phyloP scores from a whole-genome alignment of 2,329 filamentous ascomycete species.

The Mariannaea elegans region DNA sequence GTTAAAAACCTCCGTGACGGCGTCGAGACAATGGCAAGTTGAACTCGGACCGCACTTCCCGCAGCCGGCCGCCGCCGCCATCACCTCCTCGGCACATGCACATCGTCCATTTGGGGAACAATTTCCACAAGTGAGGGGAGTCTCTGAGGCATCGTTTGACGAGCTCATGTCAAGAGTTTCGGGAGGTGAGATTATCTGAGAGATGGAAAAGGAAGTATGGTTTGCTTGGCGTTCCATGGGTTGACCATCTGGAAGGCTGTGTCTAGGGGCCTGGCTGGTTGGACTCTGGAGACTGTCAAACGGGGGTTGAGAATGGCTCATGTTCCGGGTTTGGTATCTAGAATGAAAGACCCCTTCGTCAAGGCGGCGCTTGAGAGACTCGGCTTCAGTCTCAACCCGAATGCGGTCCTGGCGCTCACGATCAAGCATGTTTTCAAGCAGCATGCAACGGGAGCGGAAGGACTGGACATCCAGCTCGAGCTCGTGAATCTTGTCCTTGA shows the following conservation, averaged over 20 bases:
- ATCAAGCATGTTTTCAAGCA: constrained; percentile 70
- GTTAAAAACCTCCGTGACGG: constrained; percentile 62
- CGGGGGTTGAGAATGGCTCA: constrained; percentile 39
- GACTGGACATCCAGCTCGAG: constrained; percentile 74
- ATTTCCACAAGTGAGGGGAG: constrained; percentile 61
- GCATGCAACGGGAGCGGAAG: constrained; percentile 68
- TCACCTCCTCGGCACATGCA: constrained; percentile 67
- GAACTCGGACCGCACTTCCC: constrained; percentile 70
- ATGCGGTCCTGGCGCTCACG: constrained; percentile 62
- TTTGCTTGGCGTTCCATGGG: constrained; percentile 41
- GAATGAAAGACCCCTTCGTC: constrained; percentile 40
- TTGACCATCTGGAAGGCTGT: constrained; percentile 40
- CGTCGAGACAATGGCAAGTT: constrained; percentile 71
- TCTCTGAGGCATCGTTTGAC: constrained; percentile 40
- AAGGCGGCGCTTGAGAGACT: constrained; percentile 44
- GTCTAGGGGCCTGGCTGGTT: constrained; percentile 38
- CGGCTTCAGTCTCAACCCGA: constrained; percentile 52
- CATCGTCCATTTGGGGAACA: constrained; percentile 64
- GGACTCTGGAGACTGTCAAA: constrained; percentile 42
- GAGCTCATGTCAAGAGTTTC: constrained; percentile 50
- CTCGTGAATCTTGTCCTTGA: constrained; percentile 64
- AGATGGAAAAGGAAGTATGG: constrained; percentile 62
- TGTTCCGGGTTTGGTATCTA: constrained; percentile 39
- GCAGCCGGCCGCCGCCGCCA: constrained; percentile 67
- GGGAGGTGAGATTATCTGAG: constrained; percentile 65